A percentile compares a stretch with the other conserved stretches of the same genome.
phyloP scores from a whole-genome alignment of 257 asterid species.

The Ilex aquifolium region DNA sequence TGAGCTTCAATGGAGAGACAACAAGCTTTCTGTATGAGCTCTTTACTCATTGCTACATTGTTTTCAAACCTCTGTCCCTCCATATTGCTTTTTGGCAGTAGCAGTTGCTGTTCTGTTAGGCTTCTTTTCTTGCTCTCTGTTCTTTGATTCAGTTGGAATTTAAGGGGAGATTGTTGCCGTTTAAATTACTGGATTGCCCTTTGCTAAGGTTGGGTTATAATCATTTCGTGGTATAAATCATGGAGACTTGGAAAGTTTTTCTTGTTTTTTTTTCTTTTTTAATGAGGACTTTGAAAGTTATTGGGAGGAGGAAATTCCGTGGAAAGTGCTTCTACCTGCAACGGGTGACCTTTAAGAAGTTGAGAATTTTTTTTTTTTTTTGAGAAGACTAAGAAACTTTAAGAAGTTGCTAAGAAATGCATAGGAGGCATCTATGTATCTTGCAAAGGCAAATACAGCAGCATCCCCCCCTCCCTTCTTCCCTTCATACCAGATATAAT shows the following conservation, averaged over 20 bases:
- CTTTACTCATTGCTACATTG: slow-evolving; percentile 41
- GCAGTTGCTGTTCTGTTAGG: neutral
- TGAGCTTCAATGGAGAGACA: slow-evolving; percentile 64
- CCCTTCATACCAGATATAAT: too few relatives aligned
- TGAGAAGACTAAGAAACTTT: too few relatives aligned
- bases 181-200: neutral
- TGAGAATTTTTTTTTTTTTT: too few relatives aligned
- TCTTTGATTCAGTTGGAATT: neutral
- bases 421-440: too few relatives aligned
- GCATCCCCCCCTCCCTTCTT: too few relatives aligned
- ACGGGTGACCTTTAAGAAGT: too few relatives aligned
- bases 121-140: neutral
- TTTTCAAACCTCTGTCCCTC: slow-evolving; percentile 46
- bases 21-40: slow-evolving; percentile 57
- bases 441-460: too few relatives aligned
- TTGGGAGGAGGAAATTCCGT: too few relatives aligned
- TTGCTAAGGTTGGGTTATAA: neutral
- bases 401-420: too few relatives aligned
- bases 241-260: neutral
- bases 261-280: neutral
- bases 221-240: neutral
- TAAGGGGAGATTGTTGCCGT: neutral
- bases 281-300: neutral
- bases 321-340: too few relatives aligned
- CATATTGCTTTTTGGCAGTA: slow-evolving; percentile 15